These are phyloP conservation scores for Nicotiana knightiana DNA, from an alignment of 257 asterid species.

Conservation along the genomic window DNA sequence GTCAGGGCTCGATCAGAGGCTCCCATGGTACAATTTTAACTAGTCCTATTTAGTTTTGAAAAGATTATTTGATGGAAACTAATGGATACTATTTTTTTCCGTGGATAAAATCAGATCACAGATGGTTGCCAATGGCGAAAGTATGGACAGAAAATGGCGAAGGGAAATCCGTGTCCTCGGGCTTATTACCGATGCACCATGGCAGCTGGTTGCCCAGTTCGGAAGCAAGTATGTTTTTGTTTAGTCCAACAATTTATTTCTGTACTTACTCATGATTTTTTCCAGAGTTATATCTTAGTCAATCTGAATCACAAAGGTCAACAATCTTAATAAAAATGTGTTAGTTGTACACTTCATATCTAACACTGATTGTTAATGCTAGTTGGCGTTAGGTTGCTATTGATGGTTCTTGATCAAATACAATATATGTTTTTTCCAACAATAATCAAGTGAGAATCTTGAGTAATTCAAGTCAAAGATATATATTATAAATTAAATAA, in stretches of 20 bases:
- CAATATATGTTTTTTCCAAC: neutral
- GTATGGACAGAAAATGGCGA: constrained; percentile 95
- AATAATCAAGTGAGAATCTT: neutral
- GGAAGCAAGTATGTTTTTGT: constrained; percentile 64
- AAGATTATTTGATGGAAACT: neutral
- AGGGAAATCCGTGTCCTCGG: constrained; percentile 96
- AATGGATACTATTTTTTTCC: neutral
- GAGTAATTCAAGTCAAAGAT: neutral
- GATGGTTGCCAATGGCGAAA: constrained; percentile 99
- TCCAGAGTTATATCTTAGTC: neutral
- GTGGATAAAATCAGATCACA: constrained; percentile 40
- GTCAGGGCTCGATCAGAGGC: constrained; percentile 94
- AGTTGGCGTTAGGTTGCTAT: neutral
- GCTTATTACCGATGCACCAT: constrained; percentile 97
- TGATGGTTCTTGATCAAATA: neutral
- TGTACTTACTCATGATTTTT: neutral
- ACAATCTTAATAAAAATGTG: neutral
- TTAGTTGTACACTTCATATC: neutral
- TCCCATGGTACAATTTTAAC: constrained; percentile 44
- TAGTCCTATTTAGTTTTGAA: neutral
- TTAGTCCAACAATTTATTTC: neutral
- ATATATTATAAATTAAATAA: neutral
- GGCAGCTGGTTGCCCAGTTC: constrained; percentile 93
- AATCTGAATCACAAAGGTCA: neutral
- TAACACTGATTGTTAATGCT: neutral